Percentiles rank a stretch among this genome's conserved stretches.
These are phyloP conservation scores for Suhomyces tanzawaensis DNA, from an alignment of 805 yeast genomes.

Conservation along the genomic window DNA sequence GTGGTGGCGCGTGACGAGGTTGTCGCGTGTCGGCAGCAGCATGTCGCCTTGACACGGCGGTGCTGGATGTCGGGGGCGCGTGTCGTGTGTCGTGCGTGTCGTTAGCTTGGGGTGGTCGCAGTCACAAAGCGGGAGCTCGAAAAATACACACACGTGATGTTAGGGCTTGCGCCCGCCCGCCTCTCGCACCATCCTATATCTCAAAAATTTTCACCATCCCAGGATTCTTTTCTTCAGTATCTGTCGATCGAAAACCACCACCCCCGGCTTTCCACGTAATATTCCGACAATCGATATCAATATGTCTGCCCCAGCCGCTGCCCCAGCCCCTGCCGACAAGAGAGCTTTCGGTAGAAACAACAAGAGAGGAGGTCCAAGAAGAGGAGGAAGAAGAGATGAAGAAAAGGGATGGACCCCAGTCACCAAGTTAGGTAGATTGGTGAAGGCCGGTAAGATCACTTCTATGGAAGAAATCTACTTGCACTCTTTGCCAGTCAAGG, in stretches of 20 bases:
- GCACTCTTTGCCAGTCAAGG: conserved; percentile 99
- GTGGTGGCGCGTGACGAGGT: too few relatives aligned
- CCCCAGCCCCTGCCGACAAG: conserved; percentile 17
- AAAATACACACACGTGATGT: too few relatives aligned
- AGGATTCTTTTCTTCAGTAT: conserved; percentile 2
- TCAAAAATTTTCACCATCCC: conserved; percentile 3
- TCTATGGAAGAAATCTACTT: conserved; percentile 97
- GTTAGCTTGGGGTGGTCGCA: too few relatives aligned
- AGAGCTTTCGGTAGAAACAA: conserved; percentile 52
- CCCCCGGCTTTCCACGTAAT: conserved; percentile 72
- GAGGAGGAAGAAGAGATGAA: conserved; percentile 78
- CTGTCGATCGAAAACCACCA: conserved; percentile 66
- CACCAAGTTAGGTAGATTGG: conserved; percentile 99
- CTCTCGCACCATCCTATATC: background rate
- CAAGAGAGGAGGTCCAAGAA: conserved; percentile 53
- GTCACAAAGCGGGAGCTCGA: too few relatives aligned
- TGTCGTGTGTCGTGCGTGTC: too few relatives aligned
- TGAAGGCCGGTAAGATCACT: conserved; percentile 96
- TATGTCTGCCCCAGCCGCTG: conserved; percentile 36
- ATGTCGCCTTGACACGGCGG: too few relatives aligned
- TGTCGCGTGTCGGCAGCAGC: too few relatives aligned
- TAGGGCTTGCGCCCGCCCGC: conserved; percentile 16
- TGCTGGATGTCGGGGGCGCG: too few relatives aligned
- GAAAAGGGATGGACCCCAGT: conserved; percentile 99
- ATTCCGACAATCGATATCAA: conserved; percentile 48